Evolutionary conservation across 306 rosid species (phyloP).

Genomic region (Cyclanthera cordifolia): DNA sequence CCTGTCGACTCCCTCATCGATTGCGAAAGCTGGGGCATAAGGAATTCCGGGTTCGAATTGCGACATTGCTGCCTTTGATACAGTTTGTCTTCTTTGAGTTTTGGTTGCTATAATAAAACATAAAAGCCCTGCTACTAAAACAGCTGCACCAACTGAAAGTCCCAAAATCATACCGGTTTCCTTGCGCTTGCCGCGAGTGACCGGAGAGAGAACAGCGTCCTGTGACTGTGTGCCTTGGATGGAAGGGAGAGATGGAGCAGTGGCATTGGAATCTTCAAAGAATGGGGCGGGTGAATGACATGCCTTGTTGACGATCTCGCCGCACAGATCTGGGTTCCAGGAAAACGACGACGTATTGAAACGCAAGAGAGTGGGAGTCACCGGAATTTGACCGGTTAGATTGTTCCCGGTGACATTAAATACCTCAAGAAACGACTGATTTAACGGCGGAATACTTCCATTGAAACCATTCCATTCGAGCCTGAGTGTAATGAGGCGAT

Average conservation of each 20-base stretch:
- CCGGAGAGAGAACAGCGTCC: conserved; percentile 35
- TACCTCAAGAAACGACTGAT: conserved; percentile 35
- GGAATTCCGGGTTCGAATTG: conserved; percentile 1
- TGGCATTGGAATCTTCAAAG: conserved; percentile 35
- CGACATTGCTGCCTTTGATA: conserved; percentile 10
- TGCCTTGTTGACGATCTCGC: conserved; percentile 44
- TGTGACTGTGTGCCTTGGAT: conserved; percentile 42
- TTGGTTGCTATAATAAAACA: conserved; percentile 22
- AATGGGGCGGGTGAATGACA: conserved; percentile 40
- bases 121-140: conserved; percentile 23
- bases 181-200: conserved; percentile 23
- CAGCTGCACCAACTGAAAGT: conserved; percentile 21
- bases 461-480: conserved; percentile 50
- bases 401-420: conserved; percentile 51
- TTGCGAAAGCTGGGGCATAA: neutral
- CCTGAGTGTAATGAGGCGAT: conserved; percentile 41
- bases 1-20: neutral
- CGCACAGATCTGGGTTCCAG: conserved; percentile 54
- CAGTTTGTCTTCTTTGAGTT: conserved; percentile 13
- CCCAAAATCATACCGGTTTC: conserved; percentile 40
- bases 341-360: conserved; percentile 39
- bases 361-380: conserved; percentile 31
- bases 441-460: conserved; percentile 50
- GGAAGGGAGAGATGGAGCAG: conserved; percentile 30
- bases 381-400: conserved; percentile 55